Evolutionary conservation across 257 asterid species (phyloP).

Genomic region (Pogostemon cablin): DNA sequence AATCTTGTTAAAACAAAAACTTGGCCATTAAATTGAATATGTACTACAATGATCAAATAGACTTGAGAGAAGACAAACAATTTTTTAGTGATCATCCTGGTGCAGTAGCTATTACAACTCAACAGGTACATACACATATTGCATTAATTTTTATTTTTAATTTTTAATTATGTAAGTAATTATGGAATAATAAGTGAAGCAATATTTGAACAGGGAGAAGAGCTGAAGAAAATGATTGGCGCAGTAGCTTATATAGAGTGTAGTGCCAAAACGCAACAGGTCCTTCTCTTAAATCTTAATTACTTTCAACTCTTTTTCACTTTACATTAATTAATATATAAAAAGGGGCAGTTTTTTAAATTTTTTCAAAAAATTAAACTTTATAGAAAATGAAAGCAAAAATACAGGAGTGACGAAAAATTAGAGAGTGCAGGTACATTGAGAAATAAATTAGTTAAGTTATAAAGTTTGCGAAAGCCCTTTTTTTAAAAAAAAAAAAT

Average conservation of each 20-base stretch:
- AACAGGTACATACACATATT: conserved; percentile 55
- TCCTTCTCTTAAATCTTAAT: conserved; percentile 1
- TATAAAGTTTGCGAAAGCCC: too few species aligned
- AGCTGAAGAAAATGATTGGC: conserved; percentile 72
- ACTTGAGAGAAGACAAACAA: conserved; percentile 81
- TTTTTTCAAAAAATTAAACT: too few species aligned
- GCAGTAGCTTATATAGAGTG: conserved; percentile 87
- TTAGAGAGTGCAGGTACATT: too few species aligned
- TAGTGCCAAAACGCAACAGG: conserved; percentile 94
- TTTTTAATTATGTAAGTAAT: too few species aligned
- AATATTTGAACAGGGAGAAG: conserved; percentile 65
- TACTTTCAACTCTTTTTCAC: too few species aligned
- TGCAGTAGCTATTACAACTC: conserved; percentile 60
- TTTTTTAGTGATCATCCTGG: conserved; percentile 75
- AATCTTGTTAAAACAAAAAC: too few species aligned
- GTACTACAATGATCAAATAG: conserved; percentile 34
- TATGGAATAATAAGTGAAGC: background rate
- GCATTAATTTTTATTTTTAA: background rate
- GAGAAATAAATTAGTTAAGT: too few species aligned
- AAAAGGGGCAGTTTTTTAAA: too few species aligned
- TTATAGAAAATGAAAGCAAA: too few species aligned
- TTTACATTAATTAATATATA: too few species aligned
- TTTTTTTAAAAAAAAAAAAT: too few species aligned
- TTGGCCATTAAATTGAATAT: background rate
- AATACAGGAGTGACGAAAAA: too few species aligned